Conservation (phyloP, 2,329 filamentous ascomycete species). For the Corinectria fuckeliana region DNA sequence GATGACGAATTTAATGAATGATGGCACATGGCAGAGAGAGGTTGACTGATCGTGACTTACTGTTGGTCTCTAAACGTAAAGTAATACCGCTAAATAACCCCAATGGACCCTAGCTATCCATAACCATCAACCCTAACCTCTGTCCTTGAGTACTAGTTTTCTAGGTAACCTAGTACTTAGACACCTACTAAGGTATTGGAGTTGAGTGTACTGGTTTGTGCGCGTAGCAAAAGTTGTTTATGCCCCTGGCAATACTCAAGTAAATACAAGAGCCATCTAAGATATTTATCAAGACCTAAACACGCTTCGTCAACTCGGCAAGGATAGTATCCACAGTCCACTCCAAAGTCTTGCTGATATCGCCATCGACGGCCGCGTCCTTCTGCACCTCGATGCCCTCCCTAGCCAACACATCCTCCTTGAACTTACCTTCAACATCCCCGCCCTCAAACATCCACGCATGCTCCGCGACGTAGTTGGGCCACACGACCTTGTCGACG, state of each 20-base stretch:
- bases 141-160: no score
- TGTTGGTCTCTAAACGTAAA: neutral
- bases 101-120: no score
- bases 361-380: slow-evolving; percentile 54
- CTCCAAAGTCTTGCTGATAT: slow-evolving; percentile 66
- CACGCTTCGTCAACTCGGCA: slow-evolving; percentile 47
- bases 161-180: no score
- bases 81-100: no score
- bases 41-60: neutral
- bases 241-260: no score
- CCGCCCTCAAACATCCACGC: slow-evolving; percentile 77
- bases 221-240: no score
- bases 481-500: slow-evolving; percentile 94
- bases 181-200: no score
- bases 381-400: slow-evolving; percentile 58
- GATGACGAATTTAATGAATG: no score
- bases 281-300: slow-evolving; percentile 6
- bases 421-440: slow-evolving; percentile 67
- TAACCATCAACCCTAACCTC: no score
- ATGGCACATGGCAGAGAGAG: neutral
- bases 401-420: slow-evolving; percentile 51
- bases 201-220: no score
- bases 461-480: slow-evolving; percentile 86
- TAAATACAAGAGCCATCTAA: neutral
- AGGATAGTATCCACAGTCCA: slow-evolving; percentile 74